Evolutionary conservation across 164 flowering plant genomes (phyloP).

Genomic region (Magnolia officinalis): DNA sequence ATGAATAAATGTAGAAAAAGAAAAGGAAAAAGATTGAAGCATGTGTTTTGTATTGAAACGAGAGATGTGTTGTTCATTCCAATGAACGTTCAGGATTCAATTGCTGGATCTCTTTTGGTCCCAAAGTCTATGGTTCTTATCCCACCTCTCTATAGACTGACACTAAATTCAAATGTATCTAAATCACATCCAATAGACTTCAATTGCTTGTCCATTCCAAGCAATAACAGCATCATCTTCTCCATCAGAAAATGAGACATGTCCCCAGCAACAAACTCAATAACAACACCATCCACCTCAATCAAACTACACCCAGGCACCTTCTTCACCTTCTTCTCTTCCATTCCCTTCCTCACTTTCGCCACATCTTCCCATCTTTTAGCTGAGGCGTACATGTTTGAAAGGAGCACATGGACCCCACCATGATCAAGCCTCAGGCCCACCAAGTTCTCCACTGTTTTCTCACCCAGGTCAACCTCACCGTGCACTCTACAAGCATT

Average conservation of each 20-base stretch:
- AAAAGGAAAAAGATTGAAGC: neutral
- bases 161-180: constrained; percentile 8
- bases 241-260: constrained; percentile 25
- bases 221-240: constrained; percentile 18
- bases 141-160: neutral
- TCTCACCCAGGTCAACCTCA: constrained; percentile 38
- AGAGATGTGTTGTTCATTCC: neutral
- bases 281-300: constrained; percentile 39
- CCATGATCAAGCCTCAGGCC: constrained; percentile 36
- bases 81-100: neutral
- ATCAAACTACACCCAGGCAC: constrained; percentile 52
- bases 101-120: neutral
- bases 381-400: constrained; percentile 51
- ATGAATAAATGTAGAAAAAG: too few relatives aligned
- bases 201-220: constrained; percentile 30
- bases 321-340: constrained; percentile 38
- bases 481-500: constrained; percentile 50
- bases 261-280: constrained; percentile 42
- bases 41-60: neutral
- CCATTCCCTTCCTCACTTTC: constrained; percentile 48
- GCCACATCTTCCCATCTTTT: constrained; percentile 49
- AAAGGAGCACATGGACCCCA: constrained; percentile 47
- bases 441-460: constrained; percentile 25
- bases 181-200: constrained; percentile 22
- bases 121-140: neutral